Base-by-base conservation (phyloP, 371 early-diverging fungal genomes). In the Apophysomyces elegans region DNA sequence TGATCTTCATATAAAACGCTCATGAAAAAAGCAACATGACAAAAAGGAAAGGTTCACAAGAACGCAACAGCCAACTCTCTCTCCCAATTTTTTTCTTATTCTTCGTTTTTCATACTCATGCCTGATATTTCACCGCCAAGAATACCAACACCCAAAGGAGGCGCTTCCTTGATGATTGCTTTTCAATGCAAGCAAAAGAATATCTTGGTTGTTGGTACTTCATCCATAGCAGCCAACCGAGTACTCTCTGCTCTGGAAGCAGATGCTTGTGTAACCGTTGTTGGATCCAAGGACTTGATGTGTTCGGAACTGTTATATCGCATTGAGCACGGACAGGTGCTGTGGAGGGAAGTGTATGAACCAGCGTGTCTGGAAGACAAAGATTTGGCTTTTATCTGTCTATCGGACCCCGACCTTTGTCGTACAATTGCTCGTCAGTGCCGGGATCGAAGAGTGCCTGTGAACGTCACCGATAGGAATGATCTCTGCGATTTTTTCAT, bases 401-500 rank as follows among this genome's bases (percentile, higher is more conserved):
- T 58, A 26, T 12, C 59, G 4, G 58, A 64, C 39, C 18, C 61
- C 47, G 57, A 26, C 41, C n/a, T 76, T 87, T 39, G 88, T 81
- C 18, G 58, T 46, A 9, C 57, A 70, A 84, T 91, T 35, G 90
- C 85, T 12, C 57, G 61, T 5, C 62, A 76, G 9, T 86, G 89
- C 59, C 76, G 84, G 56, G 57, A 59, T 14, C 73, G 65, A 6
- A 76, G 84, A 26, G 86, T 92, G 16, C 91, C 91, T 13, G 88
- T 93, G 62, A 94, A 94, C 62, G 91, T 90, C n/a, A 86, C 92
- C 0, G 94, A 94, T 66, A 84, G 82, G 60, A 87, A 86, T 36
- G 89, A 91, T 9, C 73, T 90, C 12, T 93, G 90, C 65, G 92
- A 94, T 61, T 93, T 94, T 66, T 92, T 86, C 78, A 92, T 93